Conservation (phyloP, 192 early-diverging fungal genomes). For the Glomus cerebriforme region DNA sequence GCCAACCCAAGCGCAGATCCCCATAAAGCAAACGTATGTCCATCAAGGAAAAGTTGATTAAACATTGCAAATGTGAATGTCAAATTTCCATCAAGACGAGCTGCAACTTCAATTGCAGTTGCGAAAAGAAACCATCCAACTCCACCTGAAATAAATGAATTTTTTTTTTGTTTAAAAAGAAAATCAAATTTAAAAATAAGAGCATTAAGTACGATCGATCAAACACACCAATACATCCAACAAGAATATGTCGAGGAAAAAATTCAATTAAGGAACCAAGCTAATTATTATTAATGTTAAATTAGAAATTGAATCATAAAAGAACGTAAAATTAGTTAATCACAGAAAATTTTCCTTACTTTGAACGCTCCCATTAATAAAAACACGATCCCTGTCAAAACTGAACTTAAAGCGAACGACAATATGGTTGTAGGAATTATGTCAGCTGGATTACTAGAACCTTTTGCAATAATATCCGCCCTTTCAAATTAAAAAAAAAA, state of each 20-base stretch:
- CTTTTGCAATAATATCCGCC: conserved; percentile 64
- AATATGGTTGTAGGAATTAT: conserved; percentile 90
- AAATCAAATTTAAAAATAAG: not conserved
- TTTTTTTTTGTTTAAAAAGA: not conserved
- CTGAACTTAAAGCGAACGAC: conserved; percentile 82
- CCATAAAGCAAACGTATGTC: conserved; percentile 78
- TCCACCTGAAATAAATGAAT: conserved; percentile 46
- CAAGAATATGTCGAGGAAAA: conserved; percentile 90
- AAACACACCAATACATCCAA: conserved; percentile 83
- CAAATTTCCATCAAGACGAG: conserved; percentile 56
- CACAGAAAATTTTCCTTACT: conserved; percentile 47
- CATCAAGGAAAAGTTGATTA: conserved; percentile 62
- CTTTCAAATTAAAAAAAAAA: conserved; percentile 37
- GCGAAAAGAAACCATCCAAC: conserved; percentile 93
- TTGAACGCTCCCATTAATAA: conserved; percentile 81
- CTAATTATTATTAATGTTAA: conserved; percentile 29
- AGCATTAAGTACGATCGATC: not conserved
- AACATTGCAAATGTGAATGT: conserved; percentile 62
- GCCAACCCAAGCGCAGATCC: conserved; percentile 66
- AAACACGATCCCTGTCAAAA: conserved; percentile 90
- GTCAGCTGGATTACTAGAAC: conserved; percentile 48
- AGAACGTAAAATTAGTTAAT: not conserved
- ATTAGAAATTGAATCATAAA: conserved; percentile 50
- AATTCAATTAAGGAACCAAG: conserved; percentile 78
- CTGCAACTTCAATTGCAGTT: conserved; percentile 90